Percentiles rank a stretch among this genome's conserved stretches.
Evolutionary conservation across 2,329 filamentous ascomycete species (phyloP).

Genomic region (Ophiostoma fasciatum): DNA sequence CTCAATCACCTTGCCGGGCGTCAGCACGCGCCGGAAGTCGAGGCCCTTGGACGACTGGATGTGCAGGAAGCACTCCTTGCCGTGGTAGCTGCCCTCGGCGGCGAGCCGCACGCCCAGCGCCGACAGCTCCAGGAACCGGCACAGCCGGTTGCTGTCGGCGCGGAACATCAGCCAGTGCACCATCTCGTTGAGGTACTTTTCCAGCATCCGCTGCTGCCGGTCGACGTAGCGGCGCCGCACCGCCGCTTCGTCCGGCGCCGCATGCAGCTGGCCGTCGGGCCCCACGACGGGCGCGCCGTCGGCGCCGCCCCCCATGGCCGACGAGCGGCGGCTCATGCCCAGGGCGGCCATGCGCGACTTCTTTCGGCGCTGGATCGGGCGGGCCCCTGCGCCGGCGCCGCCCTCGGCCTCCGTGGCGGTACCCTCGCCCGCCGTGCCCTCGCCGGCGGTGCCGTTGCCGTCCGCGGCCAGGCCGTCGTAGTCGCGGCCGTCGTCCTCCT

Average conservation of each 20-base stretch:
- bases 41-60: conserved; percentile 85
- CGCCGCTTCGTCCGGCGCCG: conserved; percentile 40
- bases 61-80: conserved; percentile 87
- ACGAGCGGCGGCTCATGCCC: conserved; percentile 37
- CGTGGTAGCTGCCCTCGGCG: conserved; percentile 91
- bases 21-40: conserved; percentile 69
- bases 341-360: conserved; percentile 37
- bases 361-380: conserved; percentile 21
- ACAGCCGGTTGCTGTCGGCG: conserved; percentile 86
- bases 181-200: conserved; percentile 84
- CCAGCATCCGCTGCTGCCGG: conserved; percentile 69
- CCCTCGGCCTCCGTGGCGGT: conserved; percentile 56
- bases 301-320: conserved; percentile 31
- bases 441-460: conserved; percentile 24
- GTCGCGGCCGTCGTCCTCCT: too few species aligned
- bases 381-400: conserved; percentile 19
- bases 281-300: conserved; percentile 25
- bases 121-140: conserved; percentile 89
- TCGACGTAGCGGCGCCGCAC: conserved; percentile 55
- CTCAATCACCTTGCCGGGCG: conserved; percentile 61
- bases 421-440: conserved; percentile 43
- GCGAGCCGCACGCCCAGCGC: conserved; percentile 86
- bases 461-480: too few species aligned
- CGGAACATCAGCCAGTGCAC: conserved; percentile 95
- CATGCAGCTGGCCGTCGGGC: conserved; percentile 24